phyloP scores from a whole-genome alignment of 805 yeast species.

The Candida nitratophila region DNA sequence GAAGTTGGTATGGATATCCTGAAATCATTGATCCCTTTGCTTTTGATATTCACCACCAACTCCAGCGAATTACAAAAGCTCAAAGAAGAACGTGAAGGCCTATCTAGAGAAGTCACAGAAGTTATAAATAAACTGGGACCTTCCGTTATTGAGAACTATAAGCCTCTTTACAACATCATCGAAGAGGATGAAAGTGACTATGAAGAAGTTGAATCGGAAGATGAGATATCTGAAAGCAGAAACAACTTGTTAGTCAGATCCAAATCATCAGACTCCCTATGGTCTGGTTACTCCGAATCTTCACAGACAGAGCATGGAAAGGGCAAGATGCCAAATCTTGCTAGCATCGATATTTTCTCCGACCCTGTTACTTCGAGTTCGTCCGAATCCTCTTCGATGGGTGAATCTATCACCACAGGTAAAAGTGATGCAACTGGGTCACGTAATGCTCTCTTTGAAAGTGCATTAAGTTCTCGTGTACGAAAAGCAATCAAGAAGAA shows the following conservation, averaged over 20 bases:
- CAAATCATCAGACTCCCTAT: slow-evolving; percentile 15
- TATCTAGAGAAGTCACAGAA: slow-evolving; percentile 71
- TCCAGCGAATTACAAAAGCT: slow-evolving; percentile 50
- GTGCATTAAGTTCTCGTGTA: no score
- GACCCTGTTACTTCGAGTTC: slow-evolving; percentile 11
- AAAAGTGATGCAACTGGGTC: no score
- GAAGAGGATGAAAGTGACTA: slow-evolving; percentile 16
- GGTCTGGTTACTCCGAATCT: slow-evolving; percentile 21
- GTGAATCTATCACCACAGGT: no score
- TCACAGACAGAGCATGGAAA: slow-evolving; percentile 6
- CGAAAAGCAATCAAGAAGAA: no score
- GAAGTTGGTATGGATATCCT: slow-evolving; percentile 90
- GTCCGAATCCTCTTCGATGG: no score
- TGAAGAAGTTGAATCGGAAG: slow-evolving; percentile 7
- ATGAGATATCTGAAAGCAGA: slow-evolving; percentile 1
- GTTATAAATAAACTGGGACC: slow-evolving; percentile 80
- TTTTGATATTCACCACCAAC: slow-evolving; percentile 44
- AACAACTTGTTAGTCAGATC: slow-evolving; percentile 11
- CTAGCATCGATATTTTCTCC: slow-evolving; percentile 27
- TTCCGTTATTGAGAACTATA: slow-evolving; percentile 74
- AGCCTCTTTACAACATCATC: slow-evolving; percentile 1
- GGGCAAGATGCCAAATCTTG: slow-evolving; percentile 18
- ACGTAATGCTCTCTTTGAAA: no score
- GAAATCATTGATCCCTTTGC: slow-evolving; percentile 76
- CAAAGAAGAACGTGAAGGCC: slow-evolving; percentile 50